Evolutionary conservation across 2,329 filamentous ascomycete genomes (phyloP).

Genomic region (Xylariomycetidae sp.): DNA sequence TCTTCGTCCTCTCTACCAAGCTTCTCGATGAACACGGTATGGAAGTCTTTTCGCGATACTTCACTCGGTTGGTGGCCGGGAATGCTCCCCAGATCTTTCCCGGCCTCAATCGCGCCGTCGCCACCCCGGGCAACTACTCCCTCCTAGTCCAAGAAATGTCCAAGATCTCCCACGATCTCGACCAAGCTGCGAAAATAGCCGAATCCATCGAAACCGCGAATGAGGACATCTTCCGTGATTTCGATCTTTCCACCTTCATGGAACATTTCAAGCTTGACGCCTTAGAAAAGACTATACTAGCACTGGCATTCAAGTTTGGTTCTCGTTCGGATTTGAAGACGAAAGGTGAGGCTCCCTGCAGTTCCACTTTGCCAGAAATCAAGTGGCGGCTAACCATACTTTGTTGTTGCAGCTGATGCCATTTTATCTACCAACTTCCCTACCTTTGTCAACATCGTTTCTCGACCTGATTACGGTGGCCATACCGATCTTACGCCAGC

Average conservation of each 20-base stretch:
- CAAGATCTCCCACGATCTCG: slow-evolving; percentile 74
- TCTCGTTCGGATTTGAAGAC: slow-evolving; percentile 76
- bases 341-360: slow-evolving; percentile 68
- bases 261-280: slow-evolving; percentile 93
- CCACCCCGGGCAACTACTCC: slow-evolving; percentile 77
- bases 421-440: slow-evolving; percentile 77
- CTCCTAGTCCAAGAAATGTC: slow-evolving; percentile 79
- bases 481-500: slow-evolving; percentile 62
- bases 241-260: slow-evolving; percentile 92
- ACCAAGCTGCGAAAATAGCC: slow-evolving; percentile 86
- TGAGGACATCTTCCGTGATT: slow-evolving; percentile 91
- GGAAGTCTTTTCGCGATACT: slow-evolving; percentile 97
- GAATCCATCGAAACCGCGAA: slow-evolving; percentile 88
- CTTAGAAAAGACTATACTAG: slow-evolving; percentile 80
- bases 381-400: no score
- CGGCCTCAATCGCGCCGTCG: slow-evolving; percentile 64
- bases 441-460: slow-evolving; percentile 72
- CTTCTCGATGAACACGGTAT: slow-evolving; percentile 97
- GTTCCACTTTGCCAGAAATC: slow-evolving; percentile 3
- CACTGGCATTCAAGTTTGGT: slow-evolving; percentile 82
- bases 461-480: slow-evolving; percentile 56
- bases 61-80: slow-evolving; percentile 83
- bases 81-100: slow-evolving; percentile 92
- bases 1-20: slow-evolving; percentile 39
- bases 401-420: slow-evolving; percentile 77